Percentiles rank a stretch among this genome's conserved stretches.
Conservation (phyloP, 106 monocot species). For the Apostasia ramifera region DNA sequence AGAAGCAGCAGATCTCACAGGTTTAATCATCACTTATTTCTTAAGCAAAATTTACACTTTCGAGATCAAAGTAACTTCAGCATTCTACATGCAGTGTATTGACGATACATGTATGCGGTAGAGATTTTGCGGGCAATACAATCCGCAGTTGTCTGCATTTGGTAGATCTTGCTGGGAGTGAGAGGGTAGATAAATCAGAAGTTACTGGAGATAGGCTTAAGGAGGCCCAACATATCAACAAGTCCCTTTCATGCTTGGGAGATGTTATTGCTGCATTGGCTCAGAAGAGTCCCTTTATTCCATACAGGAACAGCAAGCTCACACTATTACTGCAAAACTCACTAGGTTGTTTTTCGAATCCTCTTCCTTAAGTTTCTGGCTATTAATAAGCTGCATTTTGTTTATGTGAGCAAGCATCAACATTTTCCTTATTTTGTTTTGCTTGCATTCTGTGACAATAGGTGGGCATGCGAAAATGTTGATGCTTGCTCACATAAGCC, state of each 20-base stretch:
- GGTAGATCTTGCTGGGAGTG: constrained; percentile 93
- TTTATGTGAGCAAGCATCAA: too few species aligned
- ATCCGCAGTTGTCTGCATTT: constrained; percentile 67
- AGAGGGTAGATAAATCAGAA: constrained; percentile 90
- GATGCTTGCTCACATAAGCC: constrained; percentile 91
- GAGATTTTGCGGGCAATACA: constrained; percentile 45
- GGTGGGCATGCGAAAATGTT: constrained; percentile 90
- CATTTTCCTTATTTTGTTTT: not conserved
- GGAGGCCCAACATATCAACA: constrained; percentile 92
- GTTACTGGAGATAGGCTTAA: constrained; percentile 82
- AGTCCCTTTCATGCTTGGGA: constrained; percentile 78
- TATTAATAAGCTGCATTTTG: too few species aligned
- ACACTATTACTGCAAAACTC: constrained; percentile 81
- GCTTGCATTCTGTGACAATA: not conserved
- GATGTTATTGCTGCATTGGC: constrained; percentile 75
- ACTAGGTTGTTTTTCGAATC: constrained; percentile 37
- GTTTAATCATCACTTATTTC: constrained; percentile 11
- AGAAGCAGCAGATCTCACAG: constrained; percentile 95
- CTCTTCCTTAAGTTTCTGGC: too few species aligned
- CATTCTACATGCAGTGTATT: constrained; percentile 46
- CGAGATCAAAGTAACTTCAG: not conserved
- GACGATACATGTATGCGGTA: constrained; percentile 75
- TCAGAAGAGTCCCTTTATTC: constrained; percentile 81
- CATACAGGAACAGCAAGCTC: constrained; percentile 92
- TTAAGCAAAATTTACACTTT: not conserved